These are phyloP conservation scores for Datura wrightii DNA, from an alignment of 257 asterid species.

Conservation along the genomic window DNA sequence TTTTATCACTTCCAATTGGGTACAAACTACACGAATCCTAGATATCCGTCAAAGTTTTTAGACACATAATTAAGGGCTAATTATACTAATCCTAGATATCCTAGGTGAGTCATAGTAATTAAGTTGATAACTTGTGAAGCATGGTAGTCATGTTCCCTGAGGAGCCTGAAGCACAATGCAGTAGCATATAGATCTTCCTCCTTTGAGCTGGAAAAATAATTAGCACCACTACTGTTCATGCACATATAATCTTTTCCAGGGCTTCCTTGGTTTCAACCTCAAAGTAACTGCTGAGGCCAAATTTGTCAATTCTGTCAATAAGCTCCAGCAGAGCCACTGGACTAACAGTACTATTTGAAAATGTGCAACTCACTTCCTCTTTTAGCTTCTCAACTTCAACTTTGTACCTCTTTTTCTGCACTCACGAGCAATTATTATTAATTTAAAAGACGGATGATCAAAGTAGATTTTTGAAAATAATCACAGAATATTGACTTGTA, in stretches of 20 bases:
- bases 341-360: slow-evolving; percentile 1
- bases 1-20: too few species aligned
- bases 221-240: background rate
- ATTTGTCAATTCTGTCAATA: slow-evolving; percentile 11
- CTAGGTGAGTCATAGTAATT: slow-evolving; percentile 55
- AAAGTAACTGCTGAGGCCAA: slow-evolving; percentile 47
- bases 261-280: slow-evolving; percentile 38
- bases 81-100: slow-evolving; percentile 26
- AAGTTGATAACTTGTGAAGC: background rate
- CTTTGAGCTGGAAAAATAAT: too few species aligned
- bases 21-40: too few species aligned
- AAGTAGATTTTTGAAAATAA: too few species aligned
- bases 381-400: slow-evolving; percentile 44
- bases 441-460: too few species aligned
- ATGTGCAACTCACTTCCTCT: slow-evolving; percentile 38
- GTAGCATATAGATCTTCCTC: too few species aligned
- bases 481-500: too few species aligned
- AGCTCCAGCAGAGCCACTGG: background rate
- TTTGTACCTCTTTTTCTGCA: slow-evolving; percentile 46
- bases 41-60: too few species aligned
- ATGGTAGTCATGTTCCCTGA: too few species aligned
- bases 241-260: slow-evolving; percentile 16
- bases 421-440: background rate
- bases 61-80: too few species aligned
- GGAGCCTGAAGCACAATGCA: too few species aligned